Evolutionary conservation across 768 basidiomycete species (phyloP).

Genomic region (Amanita pallidorosea): DNA sequence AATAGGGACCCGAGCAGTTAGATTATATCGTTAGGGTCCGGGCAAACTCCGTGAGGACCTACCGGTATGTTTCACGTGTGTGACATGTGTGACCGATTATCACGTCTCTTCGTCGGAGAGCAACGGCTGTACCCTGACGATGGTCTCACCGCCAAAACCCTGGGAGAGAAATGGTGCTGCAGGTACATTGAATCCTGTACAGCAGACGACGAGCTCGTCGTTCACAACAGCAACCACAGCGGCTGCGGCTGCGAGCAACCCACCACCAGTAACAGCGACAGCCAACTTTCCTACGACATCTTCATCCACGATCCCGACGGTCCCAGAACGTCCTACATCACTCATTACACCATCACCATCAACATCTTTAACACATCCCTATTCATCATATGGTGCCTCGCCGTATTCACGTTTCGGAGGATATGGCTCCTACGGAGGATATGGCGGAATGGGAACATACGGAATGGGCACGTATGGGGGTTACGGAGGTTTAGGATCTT

Average conservation of each 20-base stretch:
- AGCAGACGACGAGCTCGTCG: conserved; percentile 11
- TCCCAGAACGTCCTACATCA: conserved; percentile 57
- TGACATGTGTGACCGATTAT: neutral
- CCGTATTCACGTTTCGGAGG: conserved; percentile 29
- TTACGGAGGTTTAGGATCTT: conserved; percentile 27
- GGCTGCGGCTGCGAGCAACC: conserved; percentile 12
- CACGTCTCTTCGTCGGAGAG: neutral
- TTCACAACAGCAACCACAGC: conserved; percentile 19
- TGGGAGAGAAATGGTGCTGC: conserved; percentile 60
- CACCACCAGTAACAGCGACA: conserved; percentile 17
- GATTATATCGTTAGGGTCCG: too few relatives aligned
- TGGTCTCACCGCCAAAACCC: conserved; percentile 84
- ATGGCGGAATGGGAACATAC: conserved; percentile 14
- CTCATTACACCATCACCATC: conserved; percentile 28
- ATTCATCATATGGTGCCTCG: conserved; percentile 26
- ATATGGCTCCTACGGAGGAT: conserved; percentile 18
- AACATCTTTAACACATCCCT: conserved; percentile 18
- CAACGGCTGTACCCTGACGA: conserved; percentile 16
- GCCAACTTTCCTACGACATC: conserved; percentile 12
- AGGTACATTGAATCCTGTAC: conserved; percentile 15
- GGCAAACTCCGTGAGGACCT: too few relatives aligned
- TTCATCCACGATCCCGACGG: conserved; percentile 25
- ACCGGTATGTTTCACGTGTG: too few relatives aligned
- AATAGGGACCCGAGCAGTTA: too few relatives aligned
- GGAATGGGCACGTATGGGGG: conserved; percentile 21